Evolutionary conservation across 805 yeast genomes (phyloP).

Genomic region (Wickerhamomyces kurtzmanii): DNA sequence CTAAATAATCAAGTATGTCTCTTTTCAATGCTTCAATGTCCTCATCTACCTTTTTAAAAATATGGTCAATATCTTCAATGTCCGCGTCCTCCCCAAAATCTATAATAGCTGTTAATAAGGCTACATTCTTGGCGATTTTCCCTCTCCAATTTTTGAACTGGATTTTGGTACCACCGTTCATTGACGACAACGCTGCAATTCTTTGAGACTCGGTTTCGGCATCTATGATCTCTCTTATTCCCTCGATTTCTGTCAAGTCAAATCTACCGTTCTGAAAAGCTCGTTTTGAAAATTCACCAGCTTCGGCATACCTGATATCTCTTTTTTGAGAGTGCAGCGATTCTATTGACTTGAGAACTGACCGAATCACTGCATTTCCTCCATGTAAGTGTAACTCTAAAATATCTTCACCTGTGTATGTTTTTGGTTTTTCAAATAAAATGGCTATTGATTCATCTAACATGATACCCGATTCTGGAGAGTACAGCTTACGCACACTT

Average conservation of each 20-base stretch:
- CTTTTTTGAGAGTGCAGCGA: slow-evolving; percentile 33
- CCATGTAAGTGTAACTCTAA: slow-evolving; percentile 92
- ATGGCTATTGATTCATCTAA: slow-evolving; percentile 73
- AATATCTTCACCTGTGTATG: slow-evolving; percentile 90
- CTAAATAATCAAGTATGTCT: slow-evolving; percentile 32
- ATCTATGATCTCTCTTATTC: slow-evolving; percentile 78
- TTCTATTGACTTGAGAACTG: slow-evolving; percentile 57
- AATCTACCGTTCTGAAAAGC: slow-evolving; percentile 79
- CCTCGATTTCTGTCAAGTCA: slow-evolving; percentile 87
- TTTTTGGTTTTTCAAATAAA: slow-evolving; percentile 60
- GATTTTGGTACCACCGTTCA: slow-evolving; percentile 55
- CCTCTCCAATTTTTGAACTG: slow-evolving; percentile 60
- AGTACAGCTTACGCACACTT: slow-evolving; percentile 45
- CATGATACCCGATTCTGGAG: slow-evolving; percentile 26
- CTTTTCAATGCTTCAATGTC: slow-evolving; percentile 29
- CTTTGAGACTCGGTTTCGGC: slow-evolving; percentile 93
- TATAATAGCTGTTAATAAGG: slow-evolving; percentile 75
- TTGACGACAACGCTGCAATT: slow-evolving; percentile 58
- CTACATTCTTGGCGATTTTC: slow-evolving; percentile 53
- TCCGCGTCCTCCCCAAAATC: slow-evolving; percentile 96
- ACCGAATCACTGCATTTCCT: slow-evolving; percentile 72
- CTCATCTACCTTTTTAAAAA: slow-evolving; percentile 39
- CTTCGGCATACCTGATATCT: slow-evolving; percentile 72
- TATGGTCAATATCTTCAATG: slow-evolving; percentile 47
- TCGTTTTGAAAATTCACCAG: slow-evolving; percentile 85